Percentiles rank a stretch among this genome's conserved stretches.
phyloP scores from a whole-genome alignment of 768 basidiomycete species.

The Tylopilus vinaceipallidus region DNA sequence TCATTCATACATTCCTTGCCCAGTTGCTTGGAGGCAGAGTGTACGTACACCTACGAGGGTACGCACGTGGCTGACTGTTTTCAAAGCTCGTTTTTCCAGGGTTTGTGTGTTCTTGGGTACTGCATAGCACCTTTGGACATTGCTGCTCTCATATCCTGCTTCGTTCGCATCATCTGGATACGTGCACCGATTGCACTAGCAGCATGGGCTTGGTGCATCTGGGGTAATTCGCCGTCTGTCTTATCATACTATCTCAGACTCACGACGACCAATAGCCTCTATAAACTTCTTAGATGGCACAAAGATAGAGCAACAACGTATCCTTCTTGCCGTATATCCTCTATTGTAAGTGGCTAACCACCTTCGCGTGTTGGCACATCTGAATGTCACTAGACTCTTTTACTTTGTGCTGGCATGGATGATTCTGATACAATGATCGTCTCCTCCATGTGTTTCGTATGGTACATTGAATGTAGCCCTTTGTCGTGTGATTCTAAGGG shows the following conservation, averaged over 20 bases:
- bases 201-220: slow-evolving; percentile 95
- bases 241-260: background rate
- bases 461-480: slow-evolving; percentile 15
- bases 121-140: slow-evolving; percentile 92
- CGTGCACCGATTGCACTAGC: slow-evolving; percentile 82
- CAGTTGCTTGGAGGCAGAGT: slow-evolving; percentile 82
- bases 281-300: slow-evolving; percentile 96
- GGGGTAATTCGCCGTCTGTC: slow-evolving; percentile 57
- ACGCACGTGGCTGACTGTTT: background rate
- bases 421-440: slow-evolving; percentile 81
- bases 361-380: background rate
- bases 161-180: slow-evolving; percentile 82
- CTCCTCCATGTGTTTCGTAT: background rate
- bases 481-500: background rate
- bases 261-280: slow-evolving; percentile 53
- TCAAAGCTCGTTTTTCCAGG: slow-evolving; percentile 90
- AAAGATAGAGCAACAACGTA: slow-evolving; percentile 86
- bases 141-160: slow-evolving; percentile 83
- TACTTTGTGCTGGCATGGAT: slow-evolving; percentile 97
- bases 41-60: slow-evolving; percentile 41
- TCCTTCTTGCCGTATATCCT: slow-evolving; percentile 94
- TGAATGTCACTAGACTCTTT: slow-evolving; percentile 58
- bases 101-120: slow-evolving; percentile 91
- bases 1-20: background rate
- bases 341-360: slow-evolving; percentile 58